A percentile compares a stretch with the other conserved stretches of the same genome.
Conservation (phyloP, 371 early-diverging fungal species). For the Actinomucor elegans region DNA sequence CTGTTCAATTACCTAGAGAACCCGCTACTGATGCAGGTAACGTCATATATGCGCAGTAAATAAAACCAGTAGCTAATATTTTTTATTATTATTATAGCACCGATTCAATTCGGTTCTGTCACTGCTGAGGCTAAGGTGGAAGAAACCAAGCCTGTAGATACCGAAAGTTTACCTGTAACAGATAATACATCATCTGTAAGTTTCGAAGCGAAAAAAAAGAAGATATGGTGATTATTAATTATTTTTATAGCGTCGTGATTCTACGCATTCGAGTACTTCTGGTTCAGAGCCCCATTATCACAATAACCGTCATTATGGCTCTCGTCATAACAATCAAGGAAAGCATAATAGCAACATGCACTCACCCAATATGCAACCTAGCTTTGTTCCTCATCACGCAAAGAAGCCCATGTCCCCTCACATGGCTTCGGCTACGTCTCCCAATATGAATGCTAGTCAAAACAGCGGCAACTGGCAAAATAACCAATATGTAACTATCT, state of each 20-base stretch:
- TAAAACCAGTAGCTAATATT: not conserved
- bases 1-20: slow-evolving; percentile 32
- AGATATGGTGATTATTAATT: not conserved
- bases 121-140: slow-evolving; percentile 29
- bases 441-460: slow-evolving; percentile 22
- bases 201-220: not conserved
- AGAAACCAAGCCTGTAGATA: slow-evolving; percentile 37
- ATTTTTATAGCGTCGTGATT: slow-evolving; percentile 11
- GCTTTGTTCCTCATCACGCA: slow-evolving; percentile 29
- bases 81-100: slow-evolving; percentile 9
- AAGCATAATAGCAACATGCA: slow-evolving; percentile 16
- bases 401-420: slow-evolving; percentile 38
- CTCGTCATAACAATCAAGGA: slow-evolving; percentile 26
- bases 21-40: slow-evolving; percentile 34
- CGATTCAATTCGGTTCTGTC: slow-evolving; percentile 53
- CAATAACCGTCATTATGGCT: slow-evolving; percentile 22
- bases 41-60: not conserved
- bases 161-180: slow-evolving; percentile 15
- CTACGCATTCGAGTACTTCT: slow-evolving; percentile 24
- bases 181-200: slow-evolving; percentile 33
- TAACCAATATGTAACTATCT: slow-evolving; percentile 31
- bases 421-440: slow-evolving; percentile 27
- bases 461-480: slow-evolving; percentile 18
- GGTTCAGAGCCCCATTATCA: slow-evolving; percentile 21
- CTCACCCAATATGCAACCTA: slow-evolving; percentile 17